These are phyloP conservation scores for Nematocida sp. DNA, from an alignment of 371 early-diverging fungal species.

Conservation along the genomic window DNA sequence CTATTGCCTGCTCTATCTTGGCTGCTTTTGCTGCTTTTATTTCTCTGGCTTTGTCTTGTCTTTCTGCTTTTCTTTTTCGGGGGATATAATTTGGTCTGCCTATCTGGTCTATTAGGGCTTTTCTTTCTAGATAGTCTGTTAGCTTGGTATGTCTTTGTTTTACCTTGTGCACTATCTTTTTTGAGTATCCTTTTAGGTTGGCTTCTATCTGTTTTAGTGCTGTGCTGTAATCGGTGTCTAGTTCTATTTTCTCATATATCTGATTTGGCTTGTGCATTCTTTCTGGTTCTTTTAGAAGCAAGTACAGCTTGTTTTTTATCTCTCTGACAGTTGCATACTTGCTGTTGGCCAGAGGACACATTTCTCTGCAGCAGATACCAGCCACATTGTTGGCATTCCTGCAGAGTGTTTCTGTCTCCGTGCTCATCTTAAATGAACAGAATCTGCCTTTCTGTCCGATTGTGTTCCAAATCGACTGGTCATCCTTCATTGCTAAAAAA, in stretches of 20 bases:
- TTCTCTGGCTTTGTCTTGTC: constrained; percentile 80
- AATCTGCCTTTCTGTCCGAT: constrained; percentile 58
- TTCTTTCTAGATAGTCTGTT: constrained; percentile 85
- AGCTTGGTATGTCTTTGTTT: constrained; percentile 93
- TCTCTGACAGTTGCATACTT: constrained; percentile 95
- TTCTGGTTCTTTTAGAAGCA: constrained; percentile 83
- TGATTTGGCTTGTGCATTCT: constrained; percentile 83
- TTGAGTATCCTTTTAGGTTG: constrained; percentile 82
- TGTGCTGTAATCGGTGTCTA: constrained; percentile 80
- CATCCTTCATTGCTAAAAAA: constrained; percentile 54
- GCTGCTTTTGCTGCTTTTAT: constrained; percentile 83
- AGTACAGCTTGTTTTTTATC: constrained; percentile 68
- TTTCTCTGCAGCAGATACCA: constrained; percentile 85
- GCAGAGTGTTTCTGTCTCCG: constrained; percentile 75
- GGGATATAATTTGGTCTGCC: constrained; percentile 62
- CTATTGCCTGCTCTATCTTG: constrained; percentile 82
- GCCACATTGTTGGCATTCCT: constrained; percentile 93
- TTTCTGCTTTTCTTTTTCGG: constrained; percentile 82
- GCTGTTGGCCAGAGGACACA: constrained; percentile 93
- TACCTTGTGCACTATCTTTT: constrained; percentile 82
- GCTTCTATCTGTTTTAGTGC: constrained; percentile 84
- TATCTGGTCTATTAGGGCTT: constrained; percentile 78
- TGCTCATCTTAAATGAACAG: constrained; percentile 66
- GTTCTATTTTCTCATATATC: constrained; percentile 84
- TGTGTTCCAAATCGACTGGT: constrained; percentile 61